These are phyloP conservation scores for Inga laurina DNA, from an alignment of 306 rosid genomes.

Conservation along the genomic window DNA sequence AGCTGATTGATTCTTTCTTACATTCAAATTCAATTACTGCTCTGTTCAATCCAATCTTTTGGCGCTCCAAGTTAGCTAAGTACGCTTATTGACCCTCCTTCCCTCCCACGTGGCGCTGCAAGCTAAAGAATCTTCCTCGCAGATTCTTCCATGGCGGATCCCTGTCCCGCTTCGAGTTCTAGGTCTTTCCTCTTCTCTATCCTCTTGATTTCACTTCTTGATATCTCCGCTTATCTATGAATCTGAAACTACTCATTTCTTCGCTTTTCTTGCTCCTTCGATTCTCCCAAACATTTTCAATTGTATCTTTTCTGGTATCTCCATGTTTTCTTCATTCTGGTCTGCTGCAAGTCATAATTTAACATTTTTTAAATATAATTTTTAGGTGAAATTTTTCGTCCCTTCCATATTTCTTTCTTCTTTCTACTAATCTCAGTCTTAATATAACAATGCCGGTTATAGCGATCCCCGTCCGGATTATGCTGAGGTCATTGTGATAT, in stretches of 20 bases:
- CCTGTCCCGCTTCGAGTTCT: conserved; percentile 44
- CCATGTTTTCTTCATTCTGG: not conserved
- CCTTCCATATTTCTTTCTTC: not conserved
- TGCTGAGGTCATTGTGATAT: conserved; percentile 77
- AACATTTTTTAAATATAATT: not conserved
- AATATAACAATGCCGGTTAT: not conserved
- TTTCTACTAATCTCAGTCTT: conserved; percentile 12
- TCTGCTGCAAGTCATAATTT: not conserved
- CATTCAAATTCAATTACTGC: too few species aligned
- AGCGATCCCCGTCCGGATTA: conserved; percentile 48
- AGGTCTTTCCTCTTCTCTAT: conserved; percentile 48
- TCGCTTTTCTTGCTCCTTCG: not conserved
- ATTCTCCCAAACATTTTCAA: not conserved
- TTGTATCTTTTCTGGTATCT: not conserved
- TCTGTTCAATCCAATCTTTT: too few species aligned
- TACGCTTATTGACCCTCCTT: too few species aligned
- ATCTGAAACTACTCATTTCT: not conserved
- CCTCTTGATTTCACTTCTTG: not conserved
- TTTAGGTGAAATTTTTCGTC: not conserved
- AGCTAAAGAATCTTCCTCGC: conserved; percentile 16
- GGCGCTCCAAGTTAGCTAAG: too few species aligned
- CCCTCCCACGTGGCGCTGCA: not conserved
- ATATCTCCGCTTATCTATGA: not conserved
- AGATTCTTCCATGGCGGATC: conserved; percentile 42
- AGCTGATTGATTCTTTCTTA: too few species aligned